Evolutionary conservation across 495 filamentous ascomycete species (phyloP), one percentile per base, ranked within the genome.

Genomic region (Aspergillus baeticus): DNA sequence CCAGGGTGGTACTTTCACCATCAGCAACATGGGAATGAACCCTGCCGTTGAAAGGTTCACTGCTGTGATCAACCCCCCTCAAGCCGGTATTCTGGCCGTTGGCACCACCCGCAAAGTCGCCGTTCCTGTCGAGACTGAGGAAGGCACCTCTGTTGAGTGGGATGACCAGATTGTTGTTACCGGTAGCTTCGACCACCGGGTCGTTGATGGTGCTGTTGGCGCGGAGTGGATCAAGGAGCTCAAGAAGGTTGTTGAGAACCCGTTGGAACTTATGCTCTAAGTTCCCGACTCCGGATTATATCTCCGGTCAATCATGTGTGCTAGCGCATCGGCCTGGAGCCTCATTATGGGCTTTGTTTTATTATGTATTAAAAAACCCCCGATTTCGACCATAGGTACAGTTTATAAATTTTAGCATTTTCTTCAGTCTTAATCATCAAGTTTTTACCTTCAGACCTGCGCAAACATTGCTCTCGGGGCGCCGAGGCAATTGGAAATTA

Each of bases 11-110:
- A 96, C 91, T 63, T 96, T 99, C 77, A 96, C 93, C 69, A 99
- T 99, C 77, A 93, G 88, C 77, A 99, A 99, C 85, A 96, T 99
- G 95, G 95, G 95, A 70, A 98, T 98, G 94, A 99, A 99, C 82
- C 64, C 86, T 10, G 95, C 95, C 35, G 85, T 99, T 59, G 92
- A 97, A 69, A 85, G 91, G 62, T 99, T 99, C 81, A 97, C 95
- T n/a, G 95, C 95, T 60, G 88, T 99, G 69, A 96, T 99, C 83
- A 99, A 99, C 82, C 95, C 95, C 43, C 95, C 95, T 29, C 94
- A 98, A 79, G 92, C 95, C 39, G 86, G 84, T 67, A 99, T 99
- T 72, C 82, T 99, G 54, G 95, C 95, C 42, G 90, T 99, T 48
- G 95, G 95, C 57, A 93, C 91, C 53, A 87, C 87, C 57, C 89